phyloP scores from a whole-genome alignment of 2,329 filamentous ascomycete genomes.

The Cryphonectria japonica region DNA sequence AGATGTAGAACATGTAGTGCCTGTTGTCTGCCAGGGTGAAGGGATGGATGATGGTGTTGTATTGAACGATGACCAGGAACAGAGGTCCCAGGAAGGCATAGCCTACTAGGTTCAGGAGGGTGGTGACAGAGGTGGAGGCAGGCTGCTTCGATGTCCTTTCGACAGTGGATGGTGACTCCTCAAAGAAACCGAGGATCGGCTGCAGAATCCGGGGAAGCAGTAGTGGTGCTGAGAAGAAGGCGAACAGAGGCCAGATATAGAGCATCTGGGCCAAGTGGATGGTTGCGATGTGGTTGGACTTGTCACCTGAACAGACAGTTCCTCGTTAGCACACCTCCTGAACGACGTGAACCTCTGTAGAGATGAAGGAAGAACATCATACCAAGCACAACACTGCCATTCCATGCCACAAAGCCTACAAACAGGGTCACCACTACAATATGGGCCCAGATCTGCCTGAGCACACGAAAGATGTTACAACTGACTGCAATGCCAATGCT shows the following conservation, averaged over 20 bases:
- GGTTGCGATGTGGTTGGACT: conserved; percentile 89
- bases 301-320: conserved; percentile 68
- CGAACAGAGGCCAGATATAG: conserved; percentile 89
- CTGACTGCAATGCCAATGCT: conserved; percentile 66
- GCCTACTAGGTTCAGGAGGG: conserved; percentile 41
- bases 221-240: conserved; percentile 87
- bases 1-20: conserved; percentile 97
- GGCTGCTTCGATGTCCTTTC: neutral
- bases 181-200: conserved; percentile 37
- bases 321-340: conserved; percentile 31
- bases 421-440: conserved; percentile 70
- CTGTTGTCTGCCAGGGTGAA: conserved; percentile 96
- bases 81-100: conserved; percentile 20
- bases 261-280: conserved; percentile 91
- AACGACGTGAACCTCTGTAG: neutral
- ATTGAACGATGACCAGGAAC: conserved; percentile 58
- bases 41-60: conserved; percentile 92
- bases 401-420: conserved; percentile 77
- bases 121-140: conserved; percentile 33
- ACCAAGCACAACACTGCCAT: conserved; percentile 90
- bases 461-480: conserved; percentile 50
- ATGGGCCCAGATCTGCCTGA: conserved; percentile 60
- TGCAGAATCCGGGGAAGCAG: conserved; percentile 57
- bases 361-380: conserved; percentile 32
- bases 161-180: neutral